Evolutionary conservation across 345 rosid species (phyloP).

Genomic region (Syzygium aromaticum): DNA sequence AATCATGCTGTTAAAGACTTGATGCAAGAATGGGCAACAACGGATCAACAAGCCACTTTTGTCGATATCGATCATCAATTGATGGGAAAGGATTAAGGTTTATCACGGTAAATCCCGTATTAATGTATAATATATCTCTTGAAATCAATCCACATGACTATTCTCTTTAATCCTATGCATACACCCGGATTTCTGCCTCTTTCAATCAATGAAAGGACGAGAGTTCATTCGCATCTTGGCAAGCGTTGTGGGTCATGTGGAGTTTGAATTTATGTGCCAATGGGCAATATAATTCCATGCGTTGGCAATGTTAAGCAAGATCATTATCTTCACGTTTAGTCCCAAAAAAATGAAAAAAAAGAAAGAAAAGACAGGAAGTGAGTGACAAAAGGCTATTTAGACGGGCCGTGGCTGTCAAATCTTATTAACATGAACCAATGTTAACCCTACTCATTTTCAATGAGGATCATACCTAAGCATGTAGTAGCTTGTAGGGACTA

Average conservation of each 20-base stretch:
- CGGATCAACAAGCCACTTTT: background rate
- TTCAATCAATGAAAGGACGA: background rate
- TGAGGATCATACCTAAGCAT: background rate
- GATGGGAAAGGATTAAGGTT: background rate
- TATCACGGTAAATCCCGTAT: accelerated
- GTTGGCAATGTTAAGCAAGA: background rate
- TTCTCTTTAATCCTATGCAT: background rate
- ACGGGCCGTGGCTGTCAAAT: background rate
- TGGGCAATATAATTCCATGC: background rate
- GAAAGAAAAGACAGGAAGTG: background rate
- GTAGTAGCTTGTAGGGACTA: background rate
- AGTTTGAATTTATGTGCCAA: background rate
- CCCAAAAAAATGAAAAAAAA: background rate
- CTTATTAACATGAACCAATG: background rate
- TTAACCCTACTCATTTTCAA: background rate
- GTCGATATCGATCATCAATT: background rate
- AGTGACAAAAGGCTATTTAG: background rate
- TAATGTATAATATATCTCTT: background rate
- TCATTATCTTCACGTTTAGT: background rate
- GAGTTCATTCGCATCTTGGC: background rate
- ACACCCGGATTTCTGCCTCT: background rate
- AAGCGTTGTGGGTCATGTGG: background rate
- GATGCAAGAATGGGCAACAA: accelerated
- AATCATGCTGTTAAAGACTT: background rate
- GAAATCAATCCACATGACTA: background rate